These are phyloP conservation scores for Russula abietina DNA, from an alignment of 768 basidiomycete species.

Conservation along the genomic window DNA sequence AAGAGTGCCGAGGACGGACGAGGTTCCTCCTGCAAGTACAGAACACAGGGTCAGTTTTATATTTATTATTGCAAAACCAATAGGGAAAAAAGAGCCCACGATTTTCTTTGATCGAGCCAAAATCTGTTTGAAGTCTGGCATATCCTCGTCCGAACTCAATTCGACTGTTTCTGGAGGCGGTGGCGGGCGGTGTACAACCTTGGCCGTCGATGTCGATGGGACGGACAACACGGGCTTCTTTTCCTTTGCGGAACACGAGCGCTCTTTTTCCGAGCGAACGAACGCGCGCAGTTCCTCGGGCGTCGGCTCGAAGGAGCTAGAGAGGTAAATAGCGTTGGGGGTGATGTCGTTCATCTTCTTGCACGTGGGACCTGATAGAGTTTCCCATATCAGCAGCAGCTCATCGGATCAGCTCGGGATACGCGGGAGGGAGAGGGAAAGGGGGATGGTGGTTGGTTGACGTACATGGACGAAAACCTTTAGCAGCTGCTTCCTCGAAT, in stretches of 20 bases:
- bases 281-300: slow-evolving; percentile 48
- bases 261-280: slow-evolving; percentile 28
- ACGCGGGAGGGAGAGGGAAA: not conserved
- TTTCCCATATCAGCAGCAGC: not conserved
- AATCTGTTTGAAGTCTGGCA: slow-evolving; percentile 44
- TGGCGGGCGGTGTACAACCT: slow-evolving; percentile 12
- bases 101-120: slow-evolving; percentile 26
- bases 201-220: slow-evolving; percentile 27
- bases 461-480: slow-evolving; percentile 55
- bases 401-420: not conserved
- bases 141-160: slow-evolving; percentile 40
- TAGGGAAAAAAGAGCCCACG: not conserved
- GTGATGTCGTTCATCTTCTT: slow-evolving; percentile 55
- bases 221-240: not conserved
- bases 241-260: slow-evolving; percentile 4
- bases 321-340: slow-evolving; percentile 49
- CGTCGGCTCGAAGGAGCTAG: slow-evolving; percentile 63
- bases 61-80: not conserved
- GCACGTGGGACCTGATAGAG: slow-evolving; percentile 54
- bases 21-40: slow-evolving; percentile 6
- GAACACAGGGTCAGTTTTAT: not conserved
- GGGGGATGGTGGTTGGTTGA: not conserved
- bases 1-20: not conserved
- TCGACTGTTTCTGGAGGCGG: slow-evolving; percentile 21
- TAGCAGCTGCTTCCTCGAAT: slow-evolving; percentile 50